A percentile compares a stretch with the other conserved stretches of the same genome.
These are phyloP conservation scores for Stagonosporopsis rhizophila DNA, from an alignment of 2,329 filamentous ascomycete genomes.

Conservation along the genomic window DNA sequence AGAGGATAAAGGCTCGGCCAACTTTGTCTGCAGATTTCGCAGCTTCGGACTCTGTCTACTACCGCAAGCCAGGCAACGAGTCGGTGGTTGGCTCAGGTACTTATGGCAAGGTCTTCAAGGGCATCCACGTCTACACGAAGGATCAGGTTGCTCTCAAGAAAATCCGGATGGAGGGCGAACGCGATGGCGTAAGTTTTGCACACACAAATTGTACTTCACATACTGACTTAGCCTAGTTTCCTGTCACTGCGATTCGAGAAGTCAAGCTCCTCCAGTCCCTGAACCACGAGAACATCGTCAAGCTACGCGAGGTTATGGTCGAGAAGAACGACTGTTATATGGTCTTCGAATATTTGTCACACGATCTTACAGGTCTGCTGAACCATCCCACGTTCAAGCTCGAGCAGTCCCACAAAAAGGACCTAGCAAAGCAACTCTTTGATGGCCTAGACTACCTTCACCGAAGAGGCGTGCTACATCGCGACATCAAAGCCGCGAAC, in stretches of 20 bases:
- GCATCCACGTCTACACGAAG: conserved; percentile 89
- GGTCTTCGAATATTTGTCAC: conserved; percentile 98
- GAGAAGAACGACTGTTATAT: conserved; percentile 99
- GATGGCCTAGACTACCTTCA: conserved; percentile 94
- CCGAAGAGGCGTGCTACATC: conserved; percentile 88
- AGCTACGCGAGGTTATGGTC: conserved; percentile 92
- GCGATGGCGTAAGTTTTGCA: conserved; percentile 67
- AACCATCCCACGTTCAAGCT: conserved; percentile 94
- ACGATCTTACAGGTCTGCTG: conserved; percentile 91
- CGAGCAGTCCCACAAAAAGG: conserved; percentile 85
- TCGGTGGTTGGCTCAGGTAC: conserved; percentile 95
- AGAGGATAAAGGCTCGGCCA: conserved; percentile 74
- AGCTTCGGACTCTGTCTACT: conserved; percentile 88
- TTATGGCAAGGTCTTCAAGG: conserved; percentile 95
- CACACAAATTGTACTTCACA: not conserved
- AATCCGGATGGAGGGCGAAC: conserved; percentile 92
- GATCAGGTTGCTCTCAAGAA: conserved; percentile 84
- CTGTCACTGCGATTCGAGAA: conserved; percentile 87
- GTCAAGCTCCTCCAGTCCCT: conserved; percentile 91
- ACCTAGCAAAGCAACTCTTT: conserved; percentile 91
- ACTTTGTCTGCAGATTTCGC: conserved; percentile 74
- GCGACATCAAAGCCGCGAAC: conserved; percentile 98
- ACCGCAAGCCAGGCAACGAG: conserved; percentile 94
- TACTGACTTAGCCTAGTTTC: conserved; percentile 62
- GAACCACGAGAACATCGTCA: conserved; percentile 81